These are phyloP conservation scores for Primulina tabacum DNA, from an alignment of 257 asterid species.

Conservation along the genomic window DNA sequence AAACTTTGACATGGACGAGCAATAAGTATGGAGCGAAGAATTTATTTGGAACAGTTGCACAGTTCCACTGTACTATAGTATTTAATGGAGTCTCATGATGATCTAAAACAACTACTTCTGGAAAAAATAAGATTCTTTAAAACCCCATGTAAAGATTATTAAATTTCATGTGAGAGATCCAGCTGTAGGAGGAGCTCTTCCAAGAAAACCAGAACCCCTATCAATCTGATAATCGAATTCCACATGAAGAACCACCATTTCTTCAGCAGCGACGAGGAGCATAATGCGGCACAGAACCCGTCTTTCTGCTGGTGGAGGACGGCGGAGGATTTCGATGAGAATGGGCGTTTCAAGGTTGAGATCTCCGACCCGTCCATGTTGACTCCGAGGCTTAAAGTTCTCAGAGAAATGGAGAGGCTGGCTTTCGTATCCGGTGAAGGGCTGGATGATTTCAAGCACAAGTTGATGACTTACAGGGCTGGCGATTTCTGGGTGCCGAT, in stretches of 20 bases:
- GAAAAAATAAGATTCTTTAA: no score
- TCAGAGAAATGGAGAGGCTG: slow-evolving; percentile 71
- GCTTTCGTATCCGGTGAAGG: slow-evolving; percentile 55
- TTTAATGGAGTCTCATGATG: no score
- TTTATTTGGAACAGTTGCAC: no score
- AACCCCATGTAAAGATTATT: no score
- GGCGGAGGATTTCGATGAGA: slow-evolving; percentile 46
- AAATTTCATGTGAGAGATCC: no score
- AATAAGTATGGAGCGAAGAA: no score
- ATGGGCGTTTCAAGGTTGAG: slow-evolving; percentile 50
- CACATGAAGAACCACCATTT: slow-evolving; percentile 38
- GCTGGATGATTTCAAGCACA: slow-evolving; percentile 49
- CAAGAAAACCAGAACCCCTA: no score
- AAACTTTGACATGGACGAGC: no score
- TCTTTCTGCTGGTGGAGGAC: slow-evolving; percentile 57
- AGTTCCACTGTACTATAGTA: no score
- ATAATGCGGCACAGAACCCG: slow-evolving; percentile 35
- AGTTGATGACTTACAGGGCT: slow-evolving; percentile 45
- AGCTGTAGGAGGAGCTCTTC: no score
- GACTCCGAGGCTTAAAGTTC: slow-evolving; percentile 49
- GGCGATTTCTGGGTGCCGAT: slow-evolving; percentile 73
- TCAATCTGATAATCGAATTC: no score
- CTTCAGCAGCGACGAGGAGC: slow-evolving; percentile 42
- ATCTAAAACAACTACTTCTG: no score
- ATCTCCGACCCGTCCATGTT: slow-evolving; percentile 39